Evolutionary conservation across 2,329 filamentous ascomycete species (phyloP), one percentile per base, ranked within the genome.

Genomic region (Onygenales sp.): DNA sequence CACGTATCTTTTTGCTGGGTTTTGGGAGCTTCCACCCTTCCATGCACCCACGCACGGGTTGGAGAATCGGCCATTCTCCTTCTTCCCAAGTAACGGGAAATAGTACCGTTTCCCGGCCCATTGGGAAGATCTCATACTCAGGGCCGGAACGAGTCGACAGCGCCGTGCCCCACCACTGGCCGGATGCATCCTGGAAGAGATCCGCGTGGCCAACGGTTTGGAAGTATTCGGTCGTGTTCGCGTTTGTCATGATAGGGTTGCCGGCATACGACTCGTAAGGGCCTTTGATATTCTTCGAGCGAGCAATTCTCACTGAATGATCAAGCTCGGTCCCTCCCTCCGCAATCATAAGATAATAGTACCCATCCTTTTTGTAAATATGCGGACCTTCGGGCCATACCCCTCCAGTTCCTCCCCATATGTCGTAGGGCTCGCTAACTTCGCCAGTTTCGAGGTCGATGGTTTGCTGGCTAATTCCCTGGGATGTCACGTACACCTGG

Each of bases 181-280:
- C 75, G 0, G 58, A 42, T 1, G 55, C 55, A 52, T 80, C 78
- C 50, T 76, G 71, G 55, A 80, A 79, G 7, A 80, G 55, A 57
- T 81, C 78, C 0, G 75, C 73, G 49, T 81, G 78, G 0, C 78
- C 78, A 0, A 79, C 71, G 2, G 76, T 77, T 54, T 79, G 77
- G 55, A 56, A 67, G 53, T 69, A 70, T 33, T 64, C 54, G 2
- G 63, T 61, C 0, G 70, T 66, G 17, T 66, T 62, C 51, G 61
- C 64, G 11, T 65, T 66, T 0, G 69, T 66, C 10, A 72, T 55
- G 13, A 72, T 67, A 31, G 67, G 62, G 49, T 72, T 72, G 17
- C 65, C 60, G 0, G 66, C 64, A 50, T 70, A 65, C 6, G 63
- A 33, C 54, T 69, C 67, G 46, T 70, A 72, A 3, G 69, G 69